Evolutionary conservation across 2,329 filamentous ascomycete species (phyloP), one percentile per base, ranked within the genome.

Genomic region (Bipolaris oryzae): DNA sequence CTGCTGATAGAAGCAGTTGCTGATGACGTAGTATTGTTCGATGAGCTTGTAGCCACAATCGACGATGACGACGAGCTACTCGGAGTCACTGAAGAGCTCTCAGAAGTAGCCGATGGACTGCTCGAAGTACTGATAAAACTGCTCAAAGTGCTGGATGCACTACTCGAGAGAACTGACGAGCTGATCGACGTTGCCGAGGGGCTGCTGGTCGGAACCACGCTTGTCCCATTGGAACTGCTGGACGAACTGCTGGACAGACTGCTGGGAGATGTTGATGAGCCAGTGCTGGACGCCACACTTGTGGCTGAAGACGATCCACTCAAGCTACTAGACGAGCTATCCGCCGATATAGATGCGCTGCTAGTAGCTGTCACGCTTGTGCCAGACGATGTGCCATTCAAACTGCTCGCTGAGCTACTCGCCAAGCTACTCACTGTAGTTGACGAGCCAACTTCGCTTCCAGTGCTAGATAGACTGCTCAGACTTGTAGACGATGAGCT

Each of bases 351-450:
- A 16, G 39, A 42, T 15, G n/a, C 21, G 2, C 23, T 28, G n/a
- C 41, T 43, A 23, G 23, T 43, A 23, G 41, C 21, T 16, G 23
- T 10, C 3, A 43, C 21, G 3, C 35, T 52, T 11, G 53, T 34
- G 15, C 31, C 41, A 16, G 52, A 43, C 37, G 31, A 38, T 1
- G 11, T n/a, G n/a, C 20, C 35, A 37, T 28, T 47, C 13, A 20
- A 33, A 28, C 39, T 56, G 28, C 42, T 42, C 6, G 45, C 15
- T 3, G 38, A 41, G 15, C 38, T 41, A 11, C 18, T 41, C 3
- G 13, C 34, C 38, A 21, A 31, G 39, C 52, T 50, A 15, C 53
- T 50, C 16, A n/a, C 42, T 15, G 28, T 35, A 23, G 51, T 15
- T 20, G 51, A 25, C 18, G 38, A 9, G 10, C 16, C 16, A 10